Evolutionary conservation across 345 rosid genomes (phyloP).

Genomic region (Psidium friedrichsthalianum): DNA sequence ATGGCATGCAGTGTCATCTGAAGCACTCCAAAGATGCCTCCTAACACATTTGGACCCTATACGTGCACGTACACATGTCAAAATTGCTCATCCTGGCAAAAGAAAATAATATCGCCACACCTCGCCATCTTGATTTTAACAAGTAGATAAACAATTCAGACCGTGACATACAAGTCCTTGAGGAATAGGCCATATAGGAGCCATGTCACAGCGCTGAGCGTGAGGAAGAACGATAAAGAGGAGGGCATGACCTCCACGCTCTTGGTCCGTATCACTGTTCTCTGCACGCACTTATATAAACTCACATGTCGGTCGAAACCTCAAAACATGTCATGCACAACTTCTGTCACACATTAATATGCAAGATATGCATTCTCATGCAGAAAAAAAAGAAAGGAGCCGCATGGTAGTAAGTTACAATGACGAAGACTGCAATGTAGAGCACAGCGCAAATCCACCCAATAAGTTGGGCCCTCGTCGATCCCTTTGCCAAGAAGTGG

Average conservation of each 20-base stretch:
- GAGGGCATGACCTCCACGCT: conserved; percentile 44
- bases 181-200: conserved; percentile 16
- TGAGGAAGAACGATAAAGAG: conserved; percentile 20
- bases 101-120: not conserved
- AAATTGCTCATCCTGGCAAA: not conserved
- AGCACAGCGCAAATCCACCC: conserved; percentile 82
- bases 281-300: not conserved
- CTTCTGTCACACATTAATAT: not conserved
- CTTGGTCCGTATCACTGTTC: conserved; percentile 6
- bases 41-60: conserved; percentile 28
- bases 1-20: conserved; percentile 15
- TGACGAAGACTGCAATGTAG: conserved; percentile 53
- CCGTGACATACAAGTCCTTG: conserved; percentile 22
- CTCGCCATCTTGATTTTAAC: not conserved
- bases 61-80: not conserved
- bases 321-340: not conserved
- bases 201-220: conserved; percentile 27
- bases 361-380: not conserved
- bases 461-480: conserved; percentile 21
- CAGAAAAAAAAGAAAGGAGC: not conserved
- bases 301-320: not conserved
- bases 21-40: conserved; percentile 20
- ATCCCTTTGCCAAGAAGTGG: conserved; percentile 18
- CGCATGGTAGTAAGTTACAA: conserved; percentile 20
- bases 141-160: not conserved